Base-by-base conservation (phyloP, 2,329 filamentous ascomycete genomes). In the Penicillium brasilianum region DNA sequence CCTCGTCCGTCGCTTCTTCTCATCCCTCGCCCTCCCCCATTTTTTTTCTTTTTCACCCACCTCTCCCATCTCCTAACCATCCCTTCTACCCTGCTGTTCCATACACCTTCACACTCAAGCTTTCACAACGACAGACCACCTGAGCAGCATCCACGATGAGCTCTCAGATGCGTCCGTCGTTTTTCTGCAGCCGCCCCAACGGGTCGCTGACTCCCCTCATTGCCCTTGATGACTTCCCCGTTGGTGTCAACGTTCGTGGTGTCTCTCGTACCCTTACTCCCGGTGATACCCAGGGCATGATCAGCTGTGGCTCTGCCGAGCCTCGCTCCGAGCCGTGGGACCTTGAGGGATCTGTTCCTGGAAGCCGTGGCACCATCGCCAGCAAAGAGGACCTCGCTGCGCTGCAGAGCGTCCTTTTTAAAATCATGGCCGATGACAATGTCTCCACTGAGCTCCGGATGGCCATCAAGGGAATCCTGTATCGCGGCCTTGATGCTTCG, bases 151-250 rank as follows among this genome's bases (percentile, higher is more conserved):
- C 30, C 28, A 50, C 22, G 16, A 50, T 50, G 48, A 34, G 48
- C 48, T 50, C 48, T 50, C 48, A 50, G 48, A 28, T 13, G 39
- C 74, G 72, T 51, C 78, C 80, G 39, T 72, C 73, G 59, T 80
- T 76, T 63, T 82, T 80, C 64, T 72, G 79, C 49, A 71, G 75
- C 43, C 78, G 80, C 37, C 73, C 75, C 41, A 75, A 79, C 66
- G 77, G 78, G 32, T 71, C 68, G 8, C 60, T 80, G 46, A 77
- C 76, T 18, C 78, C 80, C 5, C 73, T 83, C 13, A 70, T 83
- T 46, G 76, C 80, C 6, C 66, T 81, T 5, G 81, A 82, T 62
- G 81, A 83, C 63, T 70, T 83, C 1, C 80, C 80, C 2, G 25
- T 68, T 2, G 65, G 70, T 20, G 54, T 82, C 41, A 64, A 65